Evolutionary conservation across 176 grass and related monocot species (phyloP), one percentile per base, ranked within the genome.

Genomic region (Saccharum officinarum): DNA sequence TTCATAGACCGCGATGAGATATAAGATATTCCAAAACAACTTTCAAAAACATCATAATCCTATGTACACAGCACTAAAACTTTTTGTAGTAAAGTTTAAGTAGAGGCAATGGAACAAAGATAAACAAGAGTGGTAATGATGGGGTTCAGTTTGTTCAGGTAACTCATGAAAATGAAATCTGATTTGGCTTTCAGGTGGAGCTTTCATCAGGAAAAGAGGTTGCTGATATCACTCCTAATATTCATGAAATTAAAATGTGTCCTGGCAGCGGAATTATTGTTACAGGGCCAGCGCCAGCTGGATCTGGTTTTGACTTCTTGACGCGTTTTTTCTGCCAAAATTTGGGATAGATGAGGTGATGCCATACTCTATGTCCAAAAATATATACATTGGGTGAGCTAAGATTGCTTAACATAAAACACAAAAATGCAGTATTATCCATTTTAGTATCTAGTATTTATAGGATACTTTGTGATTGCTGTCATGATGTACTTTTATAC

Each of bases 281-380:
- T 69, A 97, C 95, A 50, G 92, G 90, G 66, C 80, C 79, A 41
- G 92, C 92, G 23, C 86, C 92, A 18, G 39, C 64, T 84, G 90
- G 75, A 80, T 97, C 92, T 89, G 90, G 64, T 79, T 94, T 86
- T 79, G 92, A 97, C 77, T 94, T 94, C 30, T 97, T 92, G 69
- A 91, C 83, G 25, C 92, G 88, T 42, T 92, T 79, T 34, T 91
- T 93, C 81, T 83, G 73, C 73, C 92, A 46, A 93, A 93, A 83
- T 61, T 93, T 37, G 92, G 92, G 11, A 0, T 97, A 78, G 54
- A 88, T 84, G 92, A 97, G 95, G 95, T 97, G 85, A 91, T 75
- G 14, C 0, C 28, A 22, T 68, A 50, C 22, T 57, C 22, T 67
- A 46, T 84, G 36, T 67, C 23, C 8, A 42, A 76, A 75, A 59